Evolutionary conservation across 306 rosid genomes (phyloP).

Genomic region (Prinsepia uniflora): DNA sequence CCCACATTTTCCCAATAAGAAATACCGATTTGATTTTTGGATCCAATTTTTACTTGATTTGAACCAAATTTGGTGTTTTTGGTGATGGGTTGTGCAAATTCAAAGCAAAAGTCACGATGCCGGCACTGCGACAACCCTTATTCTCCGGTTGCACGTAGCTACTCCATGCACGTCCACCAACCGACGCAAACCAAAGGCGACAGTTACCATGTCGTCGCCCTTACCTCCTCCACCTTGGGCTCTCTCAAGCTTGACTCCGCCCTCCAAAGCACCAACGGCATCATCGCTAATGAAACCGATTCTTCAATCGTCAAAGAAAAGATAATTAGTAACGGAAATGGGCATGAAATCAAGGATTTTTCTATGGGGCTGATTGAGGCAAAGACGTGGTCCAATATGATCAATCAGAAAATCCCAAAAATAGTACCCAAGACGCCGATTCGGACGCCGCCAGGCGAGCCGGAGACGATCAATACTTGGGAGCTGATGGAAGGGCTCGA

Average conservation of each 20-base stretch:
- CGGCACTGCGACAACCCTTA: conserved; percentile 58
- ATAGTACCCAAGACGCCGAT: conserved; percentile 41
- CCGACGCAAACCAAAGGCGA: conserved; percentile 56
- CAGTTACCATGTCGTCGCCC: conserved; percentile 72
- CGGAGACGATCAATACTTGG: conserved; percentile 85
- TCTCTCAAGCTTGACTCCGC: conserved; percentile 47
- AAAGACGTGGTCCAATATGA: conserved; percentile 75
- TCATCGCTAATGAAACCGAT: neutral
- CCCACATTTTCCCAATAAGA: neutral
- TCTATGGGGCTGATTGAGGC: conserved; percentile 52
- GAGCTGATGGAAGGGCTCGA: conserved; percentile 97
- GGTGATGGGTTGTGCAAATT: conserved; percentile 81
- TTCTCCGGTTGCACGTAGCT: conserved; percentile 73
- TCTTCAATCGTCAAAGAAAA: conserved; percentile 11
- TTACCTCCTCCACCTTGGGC: conserved; percentile 77
- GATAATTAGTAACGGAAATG: conserved; percentile 3
- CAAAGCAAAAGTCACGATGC: conserved; percentile 64
- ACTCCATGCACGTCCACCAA: conserved; percentile 80
- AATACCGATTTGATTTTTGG: neutral
- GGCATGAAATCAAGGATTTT: conserved; percentile 29
- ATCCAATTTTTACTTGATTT: neutral
- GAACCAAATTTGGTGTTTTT: neutral
- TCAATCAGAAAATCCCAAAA: conserved; percentile 64
- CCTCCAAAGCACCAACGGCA: neutral
- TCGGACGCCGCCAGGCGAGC: conserved; percentile 73